Evolutionary conservation across 768 basidiomycete species (phyloP), one percentile per base, ranked within the genome.

Genomic region (Suillus subalutaceus): DNA sequence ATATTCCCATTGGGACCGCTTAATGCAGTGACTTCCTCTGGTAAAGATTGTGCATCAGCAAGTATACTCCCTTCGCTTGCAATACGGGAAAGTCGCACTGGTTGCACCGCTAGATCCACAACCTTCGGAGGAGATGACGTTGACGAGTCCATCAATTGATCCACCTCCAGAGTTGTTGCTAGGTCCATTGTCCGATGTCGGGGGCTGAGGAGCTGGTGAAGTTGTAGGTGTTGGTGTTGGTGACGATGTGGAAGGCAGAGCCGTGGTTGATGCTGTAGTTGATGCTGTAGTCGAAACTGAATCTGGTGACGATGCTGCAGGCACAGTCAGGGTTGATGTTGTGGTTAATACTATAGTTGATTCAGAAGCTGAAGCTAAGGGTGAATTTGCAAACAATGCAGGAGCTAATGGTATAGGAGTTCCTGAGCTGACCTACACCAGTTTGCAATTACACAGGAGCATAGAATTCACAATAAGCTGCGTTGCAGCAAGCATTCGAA

Each of bases 1-100:
- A 91, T 87, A 72, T 81, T 75, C n/a, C 90, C 90, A 72, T 92
- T 92, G 20, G 90, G 90, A 20, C 91, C 91, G 48, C 79, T 77
- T 32, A 80, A 77, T 8, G 75, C 70, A 5, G 85, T 88, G 67
- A 83, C 78, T 48, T 85, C 65, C 70, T 71, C 89, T 91, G 71
- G 55, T 61, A 26, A 44, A 37, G 41, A 43, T 16, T 72, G 53
- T 63, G 15, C 63, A 62, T 40, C 63, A 38, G 60, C 38, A 62
- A 38, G 35, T 10, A 67, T 37, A 37, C 35, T 13, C 20, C 6
- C 10, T 35, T 56, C 6, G 67, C 12, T 46, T 63, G 8, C 6
- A 32, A 62, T 57, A 50, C 35, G 1, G 43, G n/a, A 63, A 23
- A 59, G 26, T 77, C 79, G 46, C 66, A 85, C 88, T 70, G 4